Evolutionary conservation across 257 asterid species (phyloP), one percentile per base, ranked within the genome.

Genomic region (Rubia yunnanensis): DNA sequence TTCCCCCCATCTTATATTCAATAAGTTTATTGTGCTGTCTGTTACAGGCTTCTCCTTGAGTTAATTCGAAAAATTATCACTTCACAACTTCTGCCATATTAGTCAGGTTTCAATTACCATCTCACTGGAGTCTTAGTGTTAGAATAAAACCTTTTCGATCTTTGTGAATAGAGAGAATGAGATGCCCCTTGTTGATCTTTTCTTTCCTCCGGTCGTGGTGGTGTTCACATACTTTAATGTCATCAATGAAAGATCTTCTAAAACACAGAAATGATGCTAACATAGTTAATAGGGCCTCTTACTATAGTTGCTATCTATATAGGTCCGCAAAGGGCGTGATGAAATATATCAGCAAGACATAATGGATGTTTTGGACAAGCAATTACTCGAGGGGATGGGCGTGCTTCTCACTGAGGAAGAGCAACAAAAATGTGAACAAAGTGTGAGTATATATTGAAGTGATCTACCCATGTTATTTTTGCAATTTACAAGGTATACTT

Each of bases 391-490:
- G 82, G 99, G 99, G 38, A 89, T 92, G 99, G 97, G 99, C 22
- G 99, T 89, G 73, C 99, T 92, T 78, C 90, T 92, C 77, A 92
- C 99, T 5, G 97, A 92, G 85, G 99, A 92, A 80, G 97, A 92
- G 82, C 99, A 84, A 78, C 99, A 77, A 77, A 92, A 89, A 80
- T 77, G 85, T 66, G 97, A 90, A 84, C 87, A 79, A 77, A 88
- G 80, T 71, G 99, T 92, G 84, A 63, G 86, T 67, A 55, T 75
- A 61, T 71, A 52, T 73, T 27, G 61, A 31, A 9, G 41, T 50
- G 36, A 20, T 13, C 27, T 60, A 5, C 36, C 27, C 58, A 58
- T 48, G 52, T 49, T 7, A 9, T 56, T 54, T 57, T 17, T 56
- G 31, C 48, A 10, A 62, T 36, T 20, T 63, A 23, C 28, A 41